A percentile compares a stretch with the other conserved stretches of the same genome.
phyloP scores from a whole-genome alignment of 176 grass and related monocot genomes.

The Thalia dealbata region DNA sequence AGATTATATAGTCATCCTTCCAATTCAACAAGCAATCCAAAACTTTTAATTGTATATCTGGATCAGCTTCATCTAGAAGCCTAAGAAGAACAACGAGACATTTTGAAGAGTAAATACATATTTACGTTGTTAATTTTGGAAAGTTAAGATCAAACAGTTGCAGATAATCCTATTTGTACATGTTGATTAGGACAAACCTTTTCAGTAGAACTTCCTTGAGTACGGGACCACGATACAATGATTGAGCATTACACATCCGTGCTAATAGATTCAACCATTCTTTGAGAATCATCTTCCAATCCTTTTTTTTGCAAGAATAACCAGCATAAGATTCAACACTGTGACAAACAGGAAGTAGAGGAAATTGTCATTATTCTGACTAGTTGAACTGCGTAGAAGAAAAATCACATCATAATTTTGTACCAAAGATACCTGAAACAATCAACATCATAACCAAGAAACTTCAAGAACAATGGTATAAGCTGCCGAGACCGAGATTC shows the following conservation, averaged over 20 bases:
- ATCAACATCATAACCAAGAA: conserved; percentile 65
- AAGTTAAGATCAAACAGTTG: not conserved
- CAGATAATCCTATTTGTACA: not conserved
- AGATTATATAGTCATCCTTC: conserved; percentile 61
- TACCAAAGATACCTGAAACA: conserved; percentile 45
- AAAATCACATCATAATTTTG: conserved; percentile 6
- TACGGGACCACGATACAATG: conserved; percentile 61
- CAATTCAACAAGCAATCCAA: conserved; percentile 84
- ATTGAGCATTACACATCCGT: conserved; percentile 70
- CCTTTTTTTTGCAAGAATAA: conserved; percentile 61
- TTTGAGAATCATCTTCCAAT: conserved; percentile 79
- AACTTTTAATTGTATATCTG: conserved; percentile 70
- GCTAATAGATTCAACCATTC: conserved; percentile 84
- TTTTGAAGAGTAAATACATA: not conserved
- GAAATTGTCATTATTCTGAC: conserved; percentile 13
- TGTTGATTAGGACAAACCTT: conserved; percentile 34
- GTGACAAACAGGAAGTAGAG: conserved; percentile 23
- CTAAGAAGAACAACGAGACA: conserved; percentile 21
- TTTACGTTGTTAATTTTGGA: not conserved
- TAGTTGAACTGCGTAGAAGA: not conserved
- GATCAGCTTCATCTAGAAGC: conserved; percentile 78
- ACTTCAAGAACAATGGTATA: conserved; percentile 80
- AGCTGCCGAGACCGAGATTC: conserved; percentile 80
- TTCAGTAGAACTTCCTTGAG: conserved; percentile 62
- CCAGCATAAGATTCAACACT: conserved; percentile 52